These are phyloP conservation scores for Yamadazyma pseudoaaseri DNA, from an alignment of 1,139 yeast species.

Conservation along the genomic window DNA sequence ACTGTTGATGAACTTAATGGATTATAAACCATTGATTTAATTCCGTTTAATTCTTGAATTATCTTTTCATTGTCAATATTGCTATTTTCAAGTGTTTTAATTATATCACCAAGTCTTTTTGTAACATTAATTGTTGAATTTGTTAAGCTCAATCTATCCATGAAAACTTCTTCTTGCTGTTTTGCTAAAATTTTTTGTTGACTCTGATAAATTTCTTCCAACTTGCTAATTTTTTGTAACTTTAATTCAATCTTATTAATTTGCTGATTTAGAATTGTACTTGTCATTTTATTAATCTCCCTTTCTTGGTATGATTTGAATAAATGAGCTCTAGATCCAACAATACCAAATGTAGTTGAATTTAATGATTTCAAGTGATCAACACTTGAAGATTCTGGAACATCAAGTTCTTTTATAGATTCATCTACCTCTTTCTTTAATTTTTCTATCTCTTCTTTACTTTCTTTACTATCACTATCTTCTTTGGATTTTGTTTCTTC, in stretches of 20 bases:
- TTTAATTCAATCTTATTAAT: conserved; percentile 75
- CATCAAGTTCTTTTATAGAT: conserved; percentile 7
- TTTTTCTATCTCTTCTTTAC: conserved; percentile 3
- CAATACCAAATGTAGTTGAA: conserved; percentile 56
- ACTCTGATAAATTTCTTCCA: conserved; percentile 76
- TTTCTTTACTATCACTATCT: conserved; percentile 4
- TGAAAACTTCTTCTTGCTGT: conserved; percentile 78
- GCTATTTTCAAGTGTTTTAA: conserved; percentile 33
- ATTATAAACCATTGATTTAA: conserved; percentile 48
- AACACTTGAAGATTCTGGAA: conserved; percentile 4
- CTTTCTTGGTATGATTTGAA: conserved; percentile 83
- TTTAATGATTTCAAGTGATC: conserved; percentile 45
- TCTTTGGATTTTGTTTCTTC: conserved; percentile 4
- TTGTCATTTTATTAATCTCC: conserved; percentile 62
- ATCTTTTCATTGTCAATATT: conserved; percentile 1
- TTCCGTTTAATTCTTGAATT: conserved; percentile 32
- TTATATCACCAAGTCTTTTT: conserved; percentile 45
- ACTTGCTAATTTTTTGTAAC: conserved; percentile 61
- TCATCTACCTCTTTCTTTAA: conserved; percentile 8
- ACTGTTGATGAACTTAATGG: conserved; percentile 43
- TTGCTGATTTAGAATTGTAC: conserved; percentile 67
- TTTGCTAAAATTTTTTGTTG: conserved; percentile 73
- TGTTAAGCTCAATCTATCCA: conserved; percentile 75
- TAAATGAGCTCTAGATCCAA: conserved; percentile 82
- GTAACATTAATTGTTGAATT: conserved; percentile 56